Conservation (phyloP, 257 asterid species). For the Petrea volubilis region DNA sequence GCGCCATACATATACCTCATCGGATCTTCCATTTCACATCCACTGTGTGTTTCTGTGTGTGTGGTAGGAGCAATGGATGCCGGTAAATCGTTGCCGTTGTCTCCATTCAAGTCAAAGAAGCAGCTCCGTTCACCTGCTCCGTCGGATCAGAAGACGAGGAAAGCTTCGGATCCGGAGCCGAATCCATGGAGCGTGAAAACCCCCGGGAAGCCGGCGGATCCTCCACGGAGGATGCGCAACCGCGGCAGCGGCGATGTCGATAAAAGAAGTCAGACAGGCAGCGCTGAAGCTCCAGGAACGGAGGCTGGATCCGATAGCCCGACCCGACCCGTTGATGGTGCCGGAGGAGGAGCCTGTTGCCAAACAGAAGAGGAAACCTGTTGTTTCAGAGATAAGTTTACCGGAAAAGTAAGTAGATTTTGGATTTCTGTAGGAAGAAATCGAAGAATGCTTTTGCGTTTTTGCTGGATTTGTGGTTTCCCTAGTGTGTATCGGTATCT, state of each 20-base stretch:
- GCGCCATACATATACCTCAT: constrained; percentile 11
- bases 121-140: constrained; percentile 37
- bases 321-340: constrained; percentile 25
- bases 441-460: neutral
- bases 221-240: constrained; percentile 53
- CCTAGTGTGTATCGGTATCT: neutral
- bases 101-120: constrained; percentile 52
- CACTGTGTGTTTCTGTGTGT: constrained; percentile 2
- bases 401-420: constrained; percentile 67
- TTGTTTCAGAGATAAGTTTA: constrained; percentile 32
- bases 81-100: constrained; percentile 22
- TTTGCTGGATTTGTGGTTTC: neutral
- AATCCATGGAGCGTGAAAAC: constrained; percentile 55
- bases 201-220: constrained; percentile 63
- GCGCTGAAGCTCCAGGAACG: constrained; percentile 53
- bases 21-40: neutral
- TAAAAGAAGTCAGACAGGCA: constrained; percentile 62
- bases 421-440: neutral
- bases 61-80: constrained; percentile 50
- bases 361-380: constrained; percentile 37
- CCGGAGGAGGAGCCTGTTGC: constrained; percentile 20
- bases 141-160: constrained; percentile 27
- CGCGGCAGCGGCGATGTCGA: constrained; percentile 54
- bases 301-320: constrained; percentile 21
- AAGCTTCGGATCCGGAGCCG: constrained; percentile 26